Conservation (phyloP, 805 yeast species). For the Candida wancherniae region DNA sequence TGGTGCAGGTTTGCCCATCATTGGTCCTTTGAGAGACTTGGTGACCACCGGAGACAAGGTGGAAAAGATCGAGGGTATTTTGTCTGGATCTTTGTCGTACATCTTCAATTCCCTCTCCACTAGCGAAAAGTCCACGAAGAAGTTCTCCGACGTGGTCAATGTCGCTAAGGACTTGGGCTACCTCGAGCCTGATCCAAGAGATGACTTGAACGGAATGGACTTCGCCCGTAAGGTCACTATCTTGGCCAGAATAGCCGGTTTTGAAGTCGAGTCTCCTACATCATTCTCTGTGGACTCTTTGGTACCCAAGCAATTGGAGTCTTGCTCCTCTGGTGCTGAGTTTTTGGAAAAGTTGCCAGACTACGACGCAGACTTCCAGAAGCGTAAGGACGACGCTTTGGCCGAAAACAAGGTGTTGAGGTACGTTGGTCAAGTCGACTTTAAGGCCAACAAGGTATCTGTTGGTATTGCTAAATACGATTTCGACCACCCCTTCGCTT, state of each 20-base stretch:
- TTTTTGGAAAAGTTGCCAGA: constrained; percentile 77
- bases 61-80: constrained; percentile 89
- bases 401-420: constrained; percentile 82
- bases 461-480: constrained; percentile 89
- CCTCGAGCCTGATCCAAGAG: constrained; percentile 99
- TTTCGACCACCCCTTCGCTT: constrained; percentile 89
- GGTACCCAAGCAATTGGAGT: constrained; percentile 82
- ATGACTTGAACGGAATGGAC: constrained; percentile 95
- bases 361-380: constrained; percentile 74
- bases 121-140: constrained; percentile 50
- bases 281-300: constrained; percentile 92
- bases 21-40: constrained; percentile 83
- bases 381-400: constrained; percentile 75
- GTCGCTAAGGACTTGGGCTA: constrained; percentile 89
- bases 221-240: constrained; percentile 98
- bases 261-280: constrained; percentile 77
- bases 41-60: constrained; percentile 91
- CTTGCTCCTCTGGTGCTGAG: constrained; percentile 67
- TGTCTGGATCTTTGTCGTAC: constrained; percentile 93
- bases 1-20: constrained; percentile 96
- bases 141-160: constrained; percentile 85
- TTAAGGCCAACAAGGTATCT: constrained; percentile 60
- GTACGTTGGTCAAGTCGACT: constrained; percentile 88
- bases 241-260: constrained; percentile 88
- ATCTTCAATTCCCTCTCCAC: constrained; percentile 92